phyloP scores from a whole-genome alignment of 2,329 filamentous ascomycete genomes.

The Exophiala spinifera region DNA sequence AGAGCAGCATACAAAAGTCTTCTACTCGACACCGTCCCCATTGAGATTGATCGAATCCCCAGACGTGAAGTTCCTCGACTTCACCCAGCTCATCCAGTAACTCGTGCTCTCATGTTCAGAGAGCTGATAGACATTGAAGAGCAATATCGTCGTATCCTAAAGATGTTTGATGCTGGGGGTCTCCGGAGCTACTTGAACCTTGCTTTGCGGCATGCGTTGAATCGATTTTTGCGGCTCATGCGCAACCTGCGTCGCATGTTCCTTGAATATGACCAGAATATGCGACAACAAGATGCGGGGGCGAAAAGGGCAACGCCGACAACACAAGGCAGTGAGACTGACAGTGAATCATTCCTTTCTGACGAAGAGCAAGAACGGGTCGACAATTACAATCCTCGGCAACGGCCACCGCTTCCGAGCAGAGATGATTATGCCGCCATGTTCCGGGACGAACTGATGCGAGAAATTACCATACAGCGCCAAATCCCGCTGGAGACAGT shows the following conservation, averaged over 20 bases:
- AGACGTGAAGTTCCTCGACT: background rate
- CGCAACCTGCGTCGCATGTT: slow-evolving; percentile 10
- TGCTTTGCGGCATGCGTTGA: slow-evolving; percentile 9
- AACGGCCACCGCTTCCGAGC: slow-evolving; percentile 3
- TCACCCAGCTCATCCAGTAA: background rate
- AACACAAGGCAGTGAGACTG: background rate
- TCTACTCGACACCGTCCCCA: background rate
- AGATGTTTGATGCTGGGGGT: slow-evolving; percentile 4
- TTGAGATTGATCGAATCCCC: slow-evolving; percentile 1
- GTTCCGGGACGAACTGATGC: slow-evolving; percentile 18
- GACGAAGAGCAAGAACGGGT: slow-evolving; percentile 5
- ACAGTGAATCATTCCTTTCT: slow-evolving; percentile 2
- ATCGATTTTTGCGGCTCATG: slow-evolving; percentile 8
- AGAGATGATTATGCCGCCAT: slow-evolving; percentile 13
- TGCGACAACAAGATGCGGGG: too few relatives aligned
- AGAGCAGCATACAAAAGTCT: background rate
- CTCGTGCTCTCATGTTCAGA: slow-evolving; percentile 2
- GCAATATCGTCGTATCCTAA: background rate
- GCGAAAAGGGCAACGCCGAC: background rate
- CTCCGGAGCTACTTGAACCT: slow-evolving; percentile 1
- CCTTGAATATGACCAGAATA: slow-evolving; percentile 4
- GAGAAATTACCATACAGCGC: slow-evolving; percentile 11
- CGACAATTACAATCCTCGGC: background rate
- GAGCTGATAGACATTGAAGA: slow-evolving; percentile 1
- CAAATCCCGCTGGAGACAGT: background rate